These are phyloP conservation scores for Pestalotiopsis sp. DNA, from an alignment of 2,329 filamentous ascomycete genomes.

Conservation along the genomic window DNA sequence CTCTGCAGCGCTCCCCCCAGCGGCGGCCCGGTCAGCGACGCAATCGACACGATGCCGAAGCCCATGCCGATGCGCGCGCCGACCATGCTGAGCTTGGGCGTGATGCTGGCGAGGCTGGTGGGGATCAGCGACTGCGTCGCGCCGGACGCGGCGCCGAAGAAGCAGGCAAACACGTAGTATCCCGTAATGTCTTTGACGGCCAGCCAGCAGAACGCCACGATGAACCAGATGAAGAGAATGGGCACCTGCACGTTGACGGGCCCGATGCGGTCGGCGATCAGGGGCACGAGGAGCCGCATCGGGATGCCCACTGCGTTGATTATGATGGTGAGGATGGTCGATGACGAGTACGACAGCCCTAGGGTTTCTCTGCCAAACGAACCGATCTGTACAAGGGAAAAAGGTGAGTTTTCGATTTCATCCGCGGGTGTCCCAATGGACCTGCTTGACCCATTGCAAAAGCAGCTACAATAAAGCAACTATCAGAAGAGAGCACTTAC, in stretches of 20 bases:
- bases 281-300: conserved; percentile 36
- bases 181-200: conserved; percentile 33
- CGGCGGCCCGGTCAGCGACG: conserved; percentile 39
- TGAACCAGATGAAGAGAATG: conserved; percentile 26
- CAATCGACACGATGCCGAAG: conserved; percentile 39
- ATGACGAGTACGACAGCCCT: conserved; percentile 33
- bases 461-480: neutral
- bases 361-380: conserved; percentile 35
- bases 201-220: conserved; percentile 39
- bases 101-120: conserved; percentile 40
- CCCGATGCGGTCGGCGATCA: conserved; percentile 37
- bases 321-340: conserved; percentile 38
- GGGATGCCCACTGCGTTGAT: conserved; percentile 42
- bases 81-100: conserved; percentile 37
- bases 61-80: conserved; percentile 44
- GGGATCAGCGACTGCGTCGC: conserved; percentile 43
- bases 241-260: conserved; percentile 36
- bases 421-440: conserved; percentile 31
- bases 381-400: conserved; percentile 24
- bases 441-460: neutral
- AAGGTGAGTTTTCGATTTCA: conserved; percentile 25
- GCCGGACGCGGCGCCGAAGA: conserved; percentile 34
- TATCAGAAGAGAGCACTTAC: conserved; percentile 23
- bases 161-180: conserved; percentile 37
- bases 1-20: conserved; percentile 38